phyloP scores from a whole-genome alignment of 2,329 filamentous ascomycete species.

The Phaeophleospora eucalypticola region DNA sequence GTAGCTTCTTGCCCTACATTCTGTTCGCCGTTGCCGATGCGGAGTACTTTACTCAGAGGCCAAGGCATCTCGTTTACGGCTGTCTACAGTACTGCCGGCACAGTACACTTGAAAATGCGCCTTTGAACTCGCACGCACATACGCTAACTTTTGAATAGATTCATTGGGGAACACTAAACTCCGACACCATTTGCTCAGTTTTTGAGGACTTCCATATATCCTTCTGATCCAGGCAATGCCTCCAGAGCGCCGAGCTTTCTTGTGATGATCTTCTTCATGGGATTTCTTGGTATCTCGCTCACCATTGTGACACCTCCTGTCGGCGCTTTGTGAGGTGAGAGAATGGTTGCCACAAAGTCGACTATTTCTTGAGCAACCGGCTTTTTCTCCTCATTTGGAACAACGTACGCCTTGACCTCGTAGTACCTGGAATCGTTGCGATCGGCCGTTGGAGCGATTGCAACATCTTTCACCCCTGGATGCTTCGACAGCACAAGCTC shows the following conservation, averaged over 20 bases:
- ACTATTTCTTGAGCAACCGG: background rate
- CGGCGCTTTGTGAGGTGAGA: background rate
- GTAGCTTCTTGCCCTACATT: too few relatives aligned
- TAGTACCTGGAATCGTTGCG: background rate
- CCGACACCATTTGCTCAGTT: too few relatives aligned
- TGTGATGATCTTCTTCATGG: conserved; percentile 1
- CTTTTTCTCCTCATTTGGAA: background rate
- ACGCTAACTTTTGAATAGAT: too few relatives aligned
- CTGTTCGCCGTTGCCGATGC: too few relatives aligned
- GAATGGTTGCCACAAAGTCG: background rate
- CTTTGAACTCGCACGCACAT: too few relatives aligned
- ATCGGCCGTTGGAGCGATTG: background rate
- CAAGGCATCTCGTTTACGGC: too few relatives aligned
- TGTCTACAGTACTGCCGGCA: too few relatives aligned
- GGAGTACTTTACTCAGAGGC: too few relatives aligned
- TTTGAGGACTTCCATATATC: background rate
- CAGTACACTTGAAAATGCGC: too few relatives aligned
- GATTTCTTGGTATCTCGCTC: background rate
- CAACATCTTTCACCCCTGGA: conserved; percentile 3
- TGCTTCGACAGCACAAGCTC: conserved; percentile 2
- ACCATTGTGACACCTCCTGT: conserved; percentile 1
- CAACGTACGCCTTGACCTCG: conserved; percentile 1
- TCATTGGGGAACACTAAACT: too few relatives aligned
- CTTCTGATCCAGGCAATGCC: background rate
- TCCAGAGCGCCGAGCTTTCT: background rate